Percentiles rank a stretch among this genome's conserved stretches.
Conservation (phyloP, 1,284 basidiomycete genomes). For the Cryptococcus sp. region DNA sequence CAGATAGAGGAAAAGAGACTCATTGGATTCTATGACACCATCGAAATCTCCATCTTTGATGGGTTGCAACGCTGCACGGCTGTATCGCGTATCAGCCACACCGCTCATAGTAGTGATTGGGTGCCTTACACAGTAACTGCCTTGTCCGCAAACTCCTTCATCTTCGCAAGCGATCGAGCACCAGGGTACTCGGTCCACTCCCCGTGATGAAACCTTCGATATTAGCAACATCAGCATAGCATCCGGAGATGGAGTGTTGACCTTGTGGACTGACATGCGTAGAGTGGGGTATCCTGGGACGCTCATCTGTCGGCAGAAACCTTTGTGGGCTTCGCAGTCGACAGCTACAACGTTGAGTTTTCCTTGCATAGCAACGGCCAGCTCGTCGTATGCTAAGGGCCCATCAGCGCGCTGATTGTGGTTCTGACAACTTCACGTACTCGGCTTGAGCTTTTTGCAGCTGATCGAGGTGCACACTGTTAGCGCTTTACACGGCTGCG, state of each 20-base stretch:
- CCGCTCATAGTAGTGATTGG: too few relatives aligned
- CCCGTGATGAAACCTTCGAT: constrained; percentile 52
- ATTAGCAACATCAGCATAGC: neutral
- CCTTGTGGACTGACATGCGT: constrained; percentile 60
- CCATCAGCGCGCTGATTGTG: neutral
- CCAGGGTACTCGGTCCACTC: constrained; percentile 52
- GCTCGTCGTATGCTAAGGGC: constrained; percentile 62
- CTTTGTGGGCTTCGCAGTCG: constrained; percentile 74
- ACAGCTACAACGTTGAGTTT: constrained; percentile 77
- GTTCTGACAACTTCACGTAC: constrained; percentile 35
- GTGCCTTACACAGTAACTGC: constrained; percentile 64
- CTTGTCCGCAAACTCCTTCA: constrained; percentile 71
- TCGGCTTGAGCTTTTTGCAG: constrained; percentile 83
- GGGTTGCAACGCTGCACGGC: constrained; percentile 56
- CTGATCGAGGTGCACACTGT: constrained; percentile 17
- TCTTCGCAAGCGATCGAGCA: constrained; percentile 60
- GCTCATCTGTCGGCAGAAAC: constrained; percentile 65
- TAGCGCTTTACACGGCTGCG: neutral
- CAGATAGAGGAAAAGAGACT: constrained; percentile 74
- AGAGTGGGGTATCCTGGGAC: constrained; percentile 80
- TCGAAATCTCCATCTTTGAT: constrained; percentile 60
- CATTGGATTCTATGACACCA: constrained; percentile 58
- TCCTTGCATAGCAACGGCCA: constrained; percentile 68
- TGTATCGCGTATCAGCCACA: constrained; percentile 1
- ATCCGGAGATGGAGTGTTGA: too few relatives aligned